Base-by-base conservation (phyloP, 1,284 basidiomycete species). In the Fomitiporia mediterranea region DNA sequence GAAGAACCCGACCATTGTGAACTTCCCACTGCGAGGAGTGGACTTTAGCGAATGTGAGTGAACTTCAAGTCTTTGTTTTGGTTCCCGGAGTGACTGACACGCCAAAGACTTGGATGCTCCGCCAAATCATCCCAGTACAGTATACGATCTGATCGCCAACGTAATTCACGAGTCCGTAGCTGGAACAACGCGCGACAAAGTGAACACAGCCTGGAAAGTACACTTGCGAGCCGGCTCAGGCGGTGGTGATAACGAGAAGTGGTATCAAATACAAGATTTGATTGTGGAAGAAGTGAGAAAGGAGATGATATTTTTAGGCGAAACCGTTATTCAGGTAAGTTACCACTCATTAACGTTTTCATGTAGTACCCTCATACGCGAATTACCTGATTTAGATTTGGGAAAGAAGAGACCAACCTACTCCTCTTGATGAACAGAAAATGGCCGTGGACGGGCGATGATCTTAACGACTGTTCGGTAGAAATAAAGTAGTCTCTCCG, bases 1-100 rank as follows among this genome's bases (percentile, higher is more conserved):
- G 72, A 96, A 98, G 70, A 99, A 99, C 67, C 95, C 95, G 2
- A 99, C 97, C 1, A 95, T 99, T 59, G 91, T 99, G 64, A 98
- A 97, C 67, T 99, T 98, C 67, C 94, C 94, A 9, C 79, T 98
- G 43, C 83, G 91, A 56, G 94, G 94, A 0, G 80, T 99, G 19
- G 94, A 98, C 71, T 87, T 98, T 70, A 75, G 74, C 62, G 91
- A 93, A 51, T 98, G 93, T 95, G 68, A 67, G 91, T 76, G 49
- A 23, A 35, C 61, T 40, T 60, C 51, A 59, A 34, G 38, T 60
- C 38, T 55, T 53, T 47, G 56, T 51, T 28, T 48, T 58, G 7
- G 44, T 43, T 59, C 54, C 60, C 58, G 55, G 50, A 42, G 57
- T 56, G 13, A 51, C 58, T 62, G 51, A 56, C 58, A 57, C 56